Conservation (phyloP, 192 early-diverging fungal species). For the Coemansia sp. region DNA sequence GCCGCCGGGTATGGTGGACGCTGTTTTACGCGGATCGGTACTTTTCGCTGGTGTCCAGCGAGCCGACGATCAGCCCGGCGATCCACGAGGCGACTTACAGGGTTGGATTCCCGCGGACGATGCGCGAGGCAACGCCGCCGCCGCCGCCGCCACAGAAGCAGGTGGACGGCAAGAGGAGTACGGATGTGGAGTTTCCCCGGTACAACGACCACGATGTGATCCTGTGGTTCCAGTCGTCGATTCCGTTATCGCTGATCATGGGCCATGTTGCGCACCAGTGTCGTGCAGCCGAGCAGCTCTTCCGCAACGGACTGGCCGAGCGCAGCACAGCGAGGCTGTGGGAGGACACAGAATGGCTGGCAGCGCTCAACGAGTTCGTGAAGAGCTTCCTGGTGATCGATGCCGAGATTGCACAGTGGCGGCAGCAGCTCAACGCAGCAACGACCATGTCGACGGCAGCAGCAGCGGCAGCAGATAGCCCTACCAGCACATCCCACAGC, state of each 20-base stretch:
- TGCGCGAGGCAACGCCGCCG: conserved; percentile 53
- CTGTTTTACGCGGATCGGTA: conserved; percentile 53
- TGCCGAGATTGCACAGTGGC: conserved; percentile 54
- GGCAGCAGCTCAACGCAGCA: conserved; percentile 52
- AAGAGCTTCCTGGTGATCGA: conserved; percentile 53
- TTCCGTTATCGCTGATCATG: conserved; percentile 54
- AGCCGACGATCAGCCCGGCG: conserved; percentile 41
- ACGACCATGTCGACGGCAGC: conserved; percentile 27
- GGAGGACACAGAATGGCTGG: conserved; percentile 49
- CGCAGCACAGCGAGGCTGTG: conserved; percentile 39
- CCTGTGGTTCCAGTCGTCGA: conserved; percentile 54
- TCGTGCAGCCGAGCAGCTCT: conserved; percentile 50
- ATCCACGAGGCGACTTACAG: conserved; percentile 52
- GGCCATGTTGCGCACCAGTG: conserved; percentile 51
- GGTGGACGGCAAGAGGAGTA: no score
- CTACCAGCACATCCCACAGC: neutral
- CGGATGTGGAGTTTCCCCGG: conserved; percentile 43
- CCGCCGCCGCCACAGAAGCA: conserved; percentile 12
- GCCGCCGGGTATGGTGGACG: conserved; percentile 55
- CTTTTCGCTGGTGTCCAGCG: conserved; percentile 49
- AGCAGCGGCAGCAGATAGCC: no score
- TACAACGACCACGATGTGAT: conserved; percentile 56
- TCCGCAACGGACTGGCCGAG: conserved; percentile 45
- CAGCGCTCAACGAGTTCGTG: conserved; percentile 41
- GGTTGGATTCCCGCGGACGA: conserved; percentile 50